phyloP scores from a whole-genome alignment of 257 asterid species.

The Solanum piurae region DNA sequence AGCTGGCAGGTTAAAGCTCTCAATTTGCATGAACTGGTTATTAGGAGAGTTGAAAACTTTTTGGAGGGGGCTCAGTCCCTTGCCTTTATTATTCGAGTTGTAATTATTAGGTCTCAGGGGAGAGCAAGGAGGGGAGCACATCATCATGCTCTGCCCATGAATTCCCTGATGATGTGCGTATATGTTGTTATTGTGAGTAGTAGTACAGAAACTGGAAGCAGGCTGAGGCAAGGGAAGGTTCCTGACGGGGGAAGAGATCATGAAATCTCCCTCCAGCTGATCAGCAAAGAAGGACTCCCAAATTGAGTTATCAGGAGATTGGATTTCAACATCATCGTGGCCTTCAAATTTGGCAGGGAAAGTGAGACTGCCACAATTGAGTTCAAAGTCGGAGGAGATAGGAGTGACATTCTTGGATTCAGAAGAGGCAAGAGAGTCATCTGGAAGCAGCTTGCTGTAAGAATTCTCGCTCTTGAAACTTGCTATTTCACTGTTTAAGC shows the following conservation, averaged over 20 bases:
- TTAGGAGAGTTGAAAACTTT: constrained; percentile 58
- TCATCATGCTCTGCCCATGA: constrained; percentile 14
- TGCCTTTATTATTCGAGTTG: constrained; percentile 23
- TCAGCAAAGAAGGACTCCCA: constrained; percentile 69
- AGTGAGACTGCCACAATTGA: neutral
- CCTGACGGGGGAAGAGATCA: constrained; percentile 69
- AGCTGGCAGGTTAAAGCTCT: constrained; percentile 50
- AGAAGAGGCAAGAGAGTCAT: neutral
- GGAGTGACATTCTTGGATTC: constrained; percentile 10
- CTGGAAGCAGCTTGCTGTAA: constrained; percentile 17
- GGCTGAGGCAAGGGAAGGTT: constrained; percentile 31
- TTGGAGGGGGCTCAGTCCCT: constrained; percentile 64
- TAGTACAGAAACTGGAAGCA: neutral
- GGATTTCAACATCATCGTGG: constrained; percentile 23
- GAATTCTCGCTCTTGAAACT: constrained; percentile 6
- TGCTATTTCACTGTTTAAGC: constrained; percentile 6
- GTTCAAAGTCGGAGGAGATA: constrained; percentile 12
- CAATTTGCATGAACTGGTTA: constrained; percentile 48
- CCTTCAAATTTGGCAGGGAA: constrained; percentile 30
- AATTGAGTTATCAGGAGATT: constrained; percentile 50
- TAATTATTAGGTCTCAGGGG: constrained; percentile 24
- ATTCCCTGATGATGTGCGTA: constrained; percentile 10
- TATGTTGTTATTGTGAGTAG: neutral
- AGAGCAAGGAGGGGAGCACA: constrained; percentile 53
- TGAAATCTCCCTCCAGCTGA: constrained; percentile 53